Base-by-base conservation (phyloP, 2,329 filamentous ascomycete genomes). In the Calonectria hongkongensis region DNA sequence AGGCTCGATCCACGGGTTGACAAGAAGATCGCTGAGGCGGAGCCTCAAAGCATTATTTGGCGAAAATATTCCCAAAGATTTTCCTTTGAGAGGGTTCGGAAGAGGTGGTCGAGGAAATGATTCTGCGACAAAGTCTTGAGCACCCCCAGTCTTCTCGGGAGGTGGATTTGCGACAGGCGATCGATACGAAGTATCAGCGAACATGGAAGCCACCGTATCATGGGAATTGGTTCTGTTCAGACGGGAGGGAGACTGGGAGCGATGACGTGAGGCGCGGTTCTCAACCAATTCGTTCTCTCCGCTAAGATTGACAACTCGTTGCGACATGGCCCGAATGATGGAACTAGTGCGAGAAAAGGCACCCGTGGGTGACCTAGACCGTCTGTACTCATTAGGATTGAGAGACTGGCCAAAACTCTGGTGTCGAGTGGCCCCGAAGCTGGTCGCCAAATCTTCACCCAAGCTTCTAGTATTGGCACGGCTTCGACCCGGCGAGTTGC, bases 221-320 rank as follows among this genome's bases (percentile, higher is more conserved):
- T 74, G 73, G 25, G 77, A 76, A 71, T 74, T 76, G 65, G 80
- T 77, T 60, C 75, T 84, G 18, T 81, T 79, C 9, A 84, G 89
- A 76, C 76, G 85, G 71, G 89, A 87, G 33, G 90, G 86, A 78
- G 86, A 92, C 77, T 82, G 90, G 83, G 85, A 93, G 82, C 86
- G 92, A 87, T 87, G 86, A 60, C 91, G 88, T 50, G 91, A 89
- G 28, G 92, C 88, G 65, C 91, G 92, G 74, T 94, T 92, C 82
- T 98, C 95, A 18, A 96, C 88, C 25, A 94, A 86, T 78, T 98
- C 95, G 5, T 93, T 93, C 80, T 98, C 97, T 81, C 98, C 98
- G 84, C 95, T 98, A 79, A 99, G 91, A 81, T 98, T 98, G 81
- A 99, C 97, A 69, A 99, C 96, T 87, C 97, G 95, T 86, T 98